phyloP scores from a whole-genome alignment of 306 rosid species.

The Mucuna pruriens region DNA sequence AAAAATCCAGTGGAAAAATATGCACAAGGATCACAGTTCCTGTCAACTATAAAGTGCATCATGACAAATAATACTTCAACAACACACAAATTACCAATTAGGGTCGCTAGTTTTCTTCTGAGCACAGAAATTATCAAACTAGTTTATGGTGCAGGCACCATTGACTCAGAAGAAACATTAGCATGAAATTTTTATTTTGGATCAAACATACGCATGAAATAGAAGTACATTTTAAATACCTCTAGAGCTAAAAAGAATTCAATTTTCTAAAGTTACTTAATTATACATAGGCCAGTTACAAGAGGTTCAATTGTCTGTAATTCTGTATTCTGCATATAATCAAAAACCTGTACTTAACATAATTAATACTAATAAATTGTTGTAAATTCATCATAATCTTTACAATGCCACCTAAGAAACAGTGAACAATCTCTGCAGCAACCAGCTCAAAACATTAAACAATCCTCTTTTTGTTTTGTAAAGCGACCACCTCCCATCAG shows the following conservation, averaged over 20 bases:
- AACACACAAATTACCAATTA: background rate
- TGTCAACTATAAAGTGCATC: background rate
- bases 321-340: background rate
- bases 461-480: background rate
- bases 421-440: background rate
- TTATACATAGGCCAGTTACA: background rate
- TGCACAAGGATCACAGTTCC: background rate
- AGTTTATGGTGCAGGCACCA: background rate
- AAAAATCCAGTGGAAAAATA: background rate
- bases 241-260: background rate
- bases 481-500: background rate
- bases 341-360: background rate
- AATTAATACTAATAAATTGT: background rate
- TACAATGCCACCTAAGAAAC: background rate
- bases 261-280: background rate
- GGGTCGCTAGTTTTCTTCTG: background rate
- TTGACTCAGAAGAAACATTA: background rate
- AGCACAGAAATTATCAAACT: background rate
- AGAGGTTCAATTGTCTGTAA: background rate
- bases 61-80: background rate
- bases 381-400: background rate
- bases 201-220: background rate
- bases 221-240: background rate
- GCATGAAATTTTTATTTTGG: background rate
- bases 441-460: background rate